Conservation (phyloP, 176 grass and related monocot genomes). For the Oryza rufipogon region DNA sequence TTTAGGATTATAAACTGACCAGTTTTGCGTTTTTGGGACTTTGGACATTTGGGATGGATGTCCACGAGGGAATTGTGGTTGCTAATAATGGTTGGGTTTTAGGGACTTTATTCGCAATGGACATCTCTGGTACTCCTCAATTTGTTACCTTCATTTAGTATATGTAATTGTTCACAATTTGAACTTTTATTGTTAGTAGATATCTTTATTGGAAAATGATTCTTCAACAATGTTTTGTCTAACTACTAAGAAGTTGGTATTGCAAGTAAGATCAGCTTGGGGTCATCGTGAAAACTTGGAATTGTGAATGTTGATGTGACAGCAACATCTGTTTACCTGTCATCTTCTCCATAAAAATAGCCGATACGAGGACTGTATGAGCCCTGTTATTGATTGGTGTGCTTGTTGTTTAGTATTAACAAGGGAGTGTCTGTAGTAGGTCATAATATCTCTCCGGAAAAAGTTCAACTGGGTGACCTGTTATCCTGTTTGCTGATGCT, state of each 20-base stretch:
- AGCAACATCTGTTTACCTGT: neutral
- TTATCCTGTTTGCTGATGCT: neutral
- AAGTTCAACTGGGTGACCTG: neutral
- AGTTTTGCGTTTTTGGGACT: neutral
- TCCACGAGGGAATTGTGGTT: neutral
- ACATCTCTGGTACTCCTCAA: neutral
- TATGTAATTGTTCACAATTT: neutral
- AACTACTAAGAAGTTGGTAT: neutral
- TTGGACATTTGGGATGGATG: neutral
- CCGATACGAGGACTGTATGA: neutral
- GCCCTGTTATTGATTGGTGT: neutral
- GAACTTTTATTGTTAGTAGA: neutral
- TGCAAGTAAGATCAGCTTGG: neutral
- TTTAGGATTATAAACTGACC: neutral
- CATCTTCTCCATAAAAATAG: neutral
- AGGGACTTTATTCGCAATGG: neutral
- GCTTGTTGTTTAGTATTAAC: neutral
- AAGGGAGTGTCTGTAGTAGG: neutral
- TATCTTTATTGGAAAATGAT: neutral
- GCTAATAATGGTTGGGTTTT: neutral
- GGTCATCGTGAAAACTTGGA: neutral
- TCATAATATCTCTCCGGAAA: neutral
- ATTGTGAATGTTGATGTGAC: slow-evolving; percentile 14
- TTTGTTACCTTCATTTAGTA: neutral
- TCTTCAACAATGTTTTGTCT: neutral